Evolutionary conservation across 2,329 filamentous ascomycete genomes (phyloP).

Genomic region (Ascosphaera acerosa): DNA sequence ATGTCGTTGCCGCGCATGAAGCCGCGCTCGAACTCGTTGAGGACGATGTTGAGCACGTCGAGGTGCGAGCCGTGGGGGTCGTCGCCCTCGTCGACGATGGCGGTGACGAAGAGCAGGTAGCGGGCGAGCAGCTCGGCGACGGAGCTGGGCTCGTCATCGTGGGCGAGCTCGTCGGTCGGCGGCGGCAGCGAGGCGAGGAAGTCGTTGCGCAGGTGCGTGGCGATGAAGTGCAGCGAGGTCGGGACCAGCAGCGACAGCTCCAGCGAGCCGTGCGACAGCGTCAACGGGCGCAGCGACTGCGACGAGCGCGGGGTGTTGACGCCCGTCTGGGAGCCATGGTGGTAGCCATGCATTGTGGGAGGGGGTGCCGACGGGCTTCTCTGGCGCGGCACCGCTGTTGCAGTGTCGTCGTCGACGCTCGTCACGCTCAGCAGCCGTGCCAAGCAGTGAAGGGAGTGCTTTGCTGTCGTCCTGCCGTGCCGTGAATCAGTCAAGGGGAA

Average conservation of each 20-base stretch:
- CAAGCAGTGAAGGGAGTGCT: too few species aligned
- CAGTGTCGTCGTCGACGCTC: too few species aligned
- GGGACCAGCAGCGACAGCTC: constrained; percentile 92
- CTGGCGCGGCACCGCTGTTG: too few species aligned
- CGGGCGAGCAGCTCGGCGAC: constrained; percentile 74
- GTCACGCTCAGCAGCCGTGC: too few species aligned
- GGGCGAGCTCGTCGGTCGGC: constrained; percentile 88
- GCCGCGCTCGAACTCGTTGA: constrained; percentile 90
- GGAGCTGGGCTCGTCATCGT: constrained; percentile 97
- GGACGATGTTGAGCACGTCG: constrained; percentile 71
- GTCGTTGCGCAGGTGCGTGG: constrained; percentile 74
- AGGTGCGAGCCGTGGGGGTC: constrained; percentile 68
- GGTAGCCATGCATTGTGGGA: constrained; percentile 56
- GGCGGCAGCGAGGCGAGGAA: constrained; percentile 67
- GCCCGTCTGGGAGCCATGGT: constrained; percentile 70
- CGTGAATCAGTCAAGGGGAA: too few species aligned
- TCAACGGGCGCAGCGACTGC: constrained; percentile 73
- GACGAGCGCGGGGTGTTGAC: constrained; percentile 90
- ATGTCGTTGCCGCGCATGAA: constrained; percentile 93
- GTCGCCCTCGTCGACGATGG: constrained; percentile 76
- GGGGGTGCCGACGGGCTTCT: too few species aligned
- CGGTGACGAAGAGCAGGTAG: constrained; percentile 74
- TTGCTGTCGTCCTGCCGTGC: too few species aligned
- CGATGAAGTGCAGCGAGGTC: constrained; percentile 86
- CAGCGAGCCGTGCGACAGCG: constrained; percentile 76